These are phyloP conservation scores for Arabis alpina DNA, from an alignment of 345 rosid genomes.

Conservation along the genomic window DNA sequence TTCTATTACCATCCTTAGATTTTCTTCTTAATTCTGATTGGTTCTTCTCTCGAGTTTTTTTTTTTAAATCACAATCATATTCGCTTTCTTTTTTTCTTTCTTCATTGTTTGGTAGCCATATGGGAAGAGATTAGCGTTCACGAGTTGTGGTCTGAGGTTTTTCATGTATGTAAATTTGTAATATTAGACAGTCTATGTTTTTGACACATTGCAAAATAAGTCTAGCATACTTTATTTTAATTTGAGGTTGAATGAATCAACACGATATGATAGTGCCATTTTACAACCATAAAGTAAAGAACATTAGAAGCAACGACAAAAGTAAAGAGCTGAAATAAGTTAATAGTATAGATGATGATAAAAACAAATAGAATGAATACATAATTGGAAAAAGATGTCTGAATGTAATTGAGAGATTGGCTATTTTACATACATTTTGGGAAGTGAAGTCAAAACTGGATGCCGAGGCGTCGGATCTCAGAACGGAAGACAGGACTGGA, in stretches of 20 bases:
- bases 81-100: conserved; percentile 30
- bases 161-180: conserved; percentile 38
- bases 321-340: background rate
- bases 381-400: background rate
- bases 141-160: conserved; percentile 27
- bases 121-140: conserved; percentile 38
- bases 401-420: conserved; percentile 1
- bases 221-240: background rate
- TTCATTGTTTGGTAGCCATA: conserved; percentile 24
- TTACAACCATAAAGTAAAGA: background rate
- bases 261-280: background rate
- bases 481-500: conserved; percentile 66
- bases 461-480: conserved; percentile 70
- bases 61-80: background rate
- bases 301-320: background rate
- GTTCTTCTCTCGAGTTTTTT: conserved; percentile 4
- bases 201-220: conserved; percentile 29
- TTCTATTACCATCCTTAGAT: background rate
- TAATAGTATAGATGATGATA: background rate
- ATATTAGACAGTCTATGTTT: conserved; percentile 34
- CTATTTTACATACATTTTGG: background rate
- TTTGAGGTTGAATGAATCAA: conserved; percentile 9
- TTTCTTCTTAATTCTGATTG: conserved; percentile 28
- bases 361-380: conserved; percentile 12
- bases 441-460: conserved; percentile 53